phyloP scores from a whole-genome alignment of 2,329 filamentous ascomycete species.

The Aureobasidium lini region DNA sequence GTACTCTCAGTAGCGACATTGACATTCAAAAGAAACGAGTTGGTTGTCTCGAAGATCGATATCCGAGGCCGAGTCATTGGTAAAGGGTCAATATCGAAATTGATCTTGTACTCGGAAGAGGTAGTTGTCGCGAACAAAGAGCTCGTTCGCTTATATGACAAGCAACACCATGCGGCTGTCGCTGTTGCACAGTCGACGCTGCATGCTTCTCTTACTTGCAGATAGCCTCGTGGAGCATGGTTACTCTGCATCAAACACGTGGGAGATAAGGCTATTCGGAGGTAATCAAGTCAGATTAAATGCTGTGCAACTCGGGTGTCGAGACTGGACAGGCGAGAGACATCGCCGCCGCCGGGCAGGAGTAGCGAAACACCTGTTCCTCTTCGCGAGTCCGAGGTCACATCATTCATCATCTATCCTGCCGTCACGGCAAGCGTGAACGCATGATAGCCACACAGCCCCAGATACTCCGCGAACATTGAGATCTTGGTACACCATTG shows the following conservation, averaged over 20 bases:
- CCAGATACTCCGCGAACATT: slow-evolving; percentile 3
- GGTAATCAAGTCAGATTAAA: not conserved
- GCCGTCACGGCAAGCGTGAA: not conserved
- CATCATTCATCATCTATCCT: not conserved
- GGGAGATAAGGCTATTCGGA: not conserved
- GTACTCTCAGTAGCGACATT: not conserved
- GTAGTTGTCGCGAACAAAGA: not conserved
- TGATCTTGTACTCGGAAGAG: not conserved
- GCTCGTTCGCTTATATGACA: not conserved
- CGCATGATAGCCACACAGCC: slow-evolving; percentile 7
- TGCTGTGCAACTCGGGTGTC: not conserved
- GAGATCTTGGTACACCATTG: slow-evolving; percentile 9
- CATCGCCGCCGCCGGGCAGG: not conserved
- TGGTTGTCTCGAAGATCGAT: not conserved
- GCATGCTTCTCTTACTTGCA: not conserved
- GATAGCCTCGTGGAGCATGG: not conserved
- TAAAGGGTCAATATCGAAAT: slow-evolving; percentile 21
- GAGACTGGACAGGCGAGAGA: not conserved
- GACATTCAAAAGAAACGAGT: not conserved
- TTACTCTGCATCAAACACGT: slow-evolving; percentile 12
- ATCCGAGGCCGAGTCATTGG: not conserved
- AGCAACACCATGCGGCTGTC: not conserved
- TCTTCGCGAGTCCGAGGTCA: not conserved
- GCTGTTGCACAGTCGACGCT: slow-evolving; percentile 1
- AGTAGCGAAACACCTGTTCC: not conserved